These are phyloP conservation scores for Penicillium capsulatum DNA, from an alignment of 2,329 filamentous ascomycete genomes.

Conservation along the genomic window DNA sequence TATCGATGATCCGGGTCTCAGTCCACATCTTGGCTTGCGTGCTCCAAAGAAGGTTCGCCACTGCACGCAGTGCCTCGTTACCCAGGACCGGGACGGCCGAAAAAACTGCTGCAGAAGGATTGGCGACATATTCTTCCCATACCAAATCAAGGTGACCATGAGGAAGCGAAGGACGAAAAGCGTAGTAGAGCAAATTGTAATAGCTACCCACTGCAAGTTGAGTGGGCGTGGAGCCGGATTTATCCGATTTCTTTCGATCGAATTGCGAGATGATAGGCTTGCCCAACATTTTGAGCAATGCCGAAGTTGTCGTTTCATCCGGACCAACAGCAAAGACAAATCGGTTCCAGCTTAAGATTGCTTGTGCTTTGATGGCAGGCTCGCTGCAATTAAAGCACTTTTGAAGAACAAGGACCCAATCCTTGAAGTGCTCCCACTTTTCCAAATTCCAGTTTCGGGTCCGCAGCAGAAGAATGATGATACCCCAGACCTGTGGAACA, in stretches of 20 bases:
- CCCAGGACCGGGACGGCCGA: conserved; percentile 49
- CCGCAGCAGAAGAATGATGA: conserved; percentile 72
- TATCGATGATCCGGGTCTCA: conserved; percentile 64
- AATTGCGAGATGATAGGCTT: conserved; percentile 67
- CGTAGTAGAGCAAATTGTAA: conserved; percentile 77
- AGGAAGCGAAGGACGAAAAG: conserved; percentile 66
- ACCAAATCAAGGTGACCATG: conserved; percentile 65
- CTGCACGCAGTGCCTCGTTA: conserved; percentile 61
- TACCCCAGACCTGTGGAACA: conserved; percentile 86
- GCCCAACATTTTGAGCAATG: conserved; percentile 60
- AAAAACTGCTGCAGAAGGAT: conserved; percentile 59
- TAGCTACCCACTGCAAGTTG: conserved; percentile 67
- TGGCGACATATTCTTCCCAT: conserved; percentile 72
- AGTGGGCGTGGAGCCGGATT: conserved; percentile 42
- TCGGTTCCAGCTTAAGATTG: conserved; percentile 80
- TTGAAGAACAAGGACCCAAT: conserved; percentile 76
- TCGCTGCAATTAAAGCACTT: conserved; percentile 79
- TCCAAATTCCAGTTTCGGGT: conserved; percentile 55
- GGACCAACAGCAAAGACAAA: conserved; percentile 71
- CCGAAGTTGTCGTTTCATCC: conserved; percentile 53
- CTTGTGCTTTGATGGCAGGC: conserved; percentile 64
- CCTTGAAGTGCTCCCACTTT: conserved; percentile 66
- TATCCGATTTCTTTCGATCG: conserved; percentile 58
- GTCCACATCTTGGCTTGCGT: conserved; percentile 62
- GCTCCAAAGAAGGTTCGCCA: conserved; percentile 62